These are phyloP conservation scores for Talaromyces liani DNA, from an alignment of 495 filamentous ascomycete genomes.

Conservation along the genomic window DNA sequence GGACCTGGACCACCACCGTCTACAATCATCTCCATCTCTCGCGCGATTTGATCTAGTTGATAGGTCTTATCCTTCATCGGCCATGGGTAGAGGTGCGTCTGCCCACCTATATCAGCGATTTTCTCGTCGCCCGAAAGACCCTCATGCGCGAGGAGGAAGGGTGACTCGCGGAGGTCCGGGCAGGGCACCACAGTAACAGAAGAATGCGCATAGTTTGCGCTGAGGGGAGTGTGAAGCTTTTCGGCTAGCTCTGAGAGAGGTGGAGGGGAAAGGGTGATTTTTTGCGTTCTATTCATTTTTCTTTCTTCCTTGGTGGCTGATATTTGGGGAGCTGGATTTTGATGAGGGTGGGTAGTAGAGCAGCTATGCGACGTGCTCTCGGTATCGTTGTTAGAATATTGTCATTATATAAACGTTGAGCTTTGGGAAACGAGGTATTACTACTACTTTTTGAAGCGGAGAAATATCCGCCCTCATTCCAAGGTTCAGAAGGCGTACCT, in stretches of 20 bases:
- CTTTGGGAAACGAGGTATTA: no score
- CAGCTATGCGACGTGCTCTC: no score
- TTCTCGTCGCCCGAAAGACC: background rate
- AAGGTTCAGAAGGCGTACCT: no score
- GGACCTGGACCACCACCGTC: background rate
- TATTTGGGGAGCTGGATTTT: background rate
- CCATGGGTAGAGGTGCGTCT: background rate
- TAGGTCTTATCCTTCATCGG: background rate
- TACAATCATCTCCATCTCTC: background rate
- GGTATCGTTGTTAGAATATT: no score
- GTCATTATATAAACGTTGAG: no score
- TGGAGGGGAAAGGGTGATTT: background rate
- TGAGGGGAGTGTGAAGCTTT: background rate
- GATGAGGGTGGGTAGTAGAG: background rate
- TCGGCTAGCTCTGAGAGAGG: background rate
- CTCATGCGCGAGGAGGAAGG: background rate
- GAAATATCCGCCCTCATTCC: no score
- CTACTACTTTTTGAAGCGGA: no score
- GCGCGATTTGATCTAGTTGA: background rate
- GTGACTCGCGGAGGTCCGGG: background rate
- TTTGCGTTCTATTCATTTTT: background rate
- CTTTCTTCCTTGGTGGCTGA: background rate
- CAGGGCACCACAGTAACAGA: background rate
- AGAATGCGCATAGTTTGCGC: background rate
- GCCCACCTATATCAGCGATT: background rate